Evolutionary conservation across 1,284 basidiomycete genomes (phyloP).

Genomic region (Leccinum griseonigrum): DNA sequence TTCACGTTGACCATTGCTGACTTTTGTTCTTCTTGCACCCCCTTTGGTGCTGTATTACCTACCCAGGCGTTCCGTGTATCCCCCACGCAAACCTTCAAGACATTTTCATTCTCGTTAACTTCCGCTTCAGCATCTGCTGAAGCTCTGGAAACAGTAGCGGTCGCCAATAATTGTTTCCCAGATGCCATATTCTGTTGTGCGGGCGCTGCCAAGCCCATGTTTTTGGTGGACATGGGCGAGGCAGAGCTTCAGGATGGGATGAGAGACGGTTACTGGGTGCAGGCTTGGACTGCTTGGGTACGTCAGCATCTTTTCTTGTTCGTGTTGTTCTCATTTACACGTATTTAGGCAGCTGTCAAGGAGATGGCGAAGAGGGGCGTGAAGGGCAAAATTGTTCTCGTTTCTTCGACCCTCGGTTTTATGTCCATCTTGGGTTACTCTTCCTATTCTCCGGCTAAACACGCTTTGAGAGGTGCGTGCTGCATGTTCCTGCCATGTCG

Average conservation of each 20-base stretch:
- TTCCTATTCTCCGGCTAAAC: conserved; percentile 86
- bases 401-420: conserved; percentile 80
- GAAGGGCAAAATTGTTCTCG: conserved; percentile 75
- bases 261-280: conserved; percentile 66
- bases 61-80: conserved; percentile 36
- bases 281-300: conserved; percentile 80
- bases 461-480: conserved; percentile 77
- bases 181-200: conserved; percentile 73
- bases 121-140: conserved; percentile 41
- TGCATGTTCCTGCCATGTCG: neutral
- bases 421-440: conserved; percentile 85
- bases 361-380: conserved; percentile 63
- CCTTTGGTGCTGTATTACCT: neutral
- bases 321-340: neutral
- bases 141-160: conserved; percentile 50
- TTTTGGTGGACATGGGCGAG: conserved; percentile 58
- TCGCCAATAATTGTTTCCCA: conserved; percentile 47
- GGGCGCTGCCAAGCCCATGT: conserved; percentile 57
- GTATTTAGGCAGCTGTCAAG: conserved; percentile 61
- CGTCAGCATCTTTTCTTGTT: neutral
- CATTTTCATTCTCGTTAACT: conserved; percentile 54
- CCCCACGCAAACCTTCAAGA: conserved; percentile 46
- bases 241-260: conserved; percentile 52
- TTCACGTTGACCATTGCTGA: neutral
- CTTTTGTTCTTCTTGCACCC: neutral